Conservation (phyloP, 1,139 yeast species). For the Kazachstania sp. region DNA sequence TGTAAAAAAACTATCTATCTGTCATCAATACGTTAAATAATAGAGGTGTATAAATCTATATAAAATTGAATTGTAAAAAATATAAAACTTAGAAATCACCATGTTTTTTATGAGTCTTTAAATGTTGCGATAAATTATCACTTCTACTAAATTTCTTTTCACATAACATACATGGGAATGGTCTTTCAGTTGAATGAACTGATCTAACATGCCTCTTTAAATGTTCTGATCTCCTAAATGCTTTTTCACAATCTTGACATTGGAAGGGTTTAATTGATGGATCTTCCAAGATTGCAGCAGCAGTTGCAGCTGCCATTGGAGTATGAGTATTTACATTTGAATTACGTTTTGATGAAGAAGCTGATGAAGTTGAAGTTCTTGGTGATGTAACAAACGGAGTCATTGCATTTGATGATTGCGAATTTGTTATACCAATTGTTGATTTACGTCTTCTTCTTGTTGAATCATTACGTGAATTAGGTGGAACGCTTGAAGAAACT, state of each 20-base stretch:
- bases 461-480: not conserved
- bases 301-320: not conserved
- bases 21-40: too few relatives aligned
- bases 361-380: not conserved
- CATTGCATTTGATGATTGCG: not conserved
- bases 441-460: slow-evolving; percentile 8
- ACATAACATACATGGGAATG: slow-evolving; percentile 63
- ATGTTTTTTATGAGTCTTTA: slow-evolving; percentile 51
- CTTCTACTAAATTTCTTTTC: slow-evolving; percentile 69
- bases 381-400: not conserved
- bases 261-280: slow-evolving; percentile 31
- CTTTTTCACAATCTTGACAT: slow-evolving; percentile 33
- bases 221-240: slow-evolving; percentile 71
- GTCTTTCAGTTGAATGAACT: slow-evolving; percentile 56
- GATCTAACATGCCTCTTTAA: slow-evolving; percentile 70
- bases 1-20: too few relatives aligned
- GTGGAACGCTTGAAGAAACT: slow-evolving; percentile 3
- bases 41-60: not conserved
- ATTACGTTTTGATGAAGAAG: not conserved
- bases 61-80: not conserved
- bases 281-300: not conserved
- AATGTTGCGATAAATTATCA: slow-evolving; percentile 71
- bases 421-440: slow-evolving; percentile 7
- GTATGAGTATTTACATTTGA: not conserved
- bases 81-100: slow-evolving; percentile 21